phyloP scores from a whole-genome alignment of 331 rosid species.

The Malus hybrid region DNA sequence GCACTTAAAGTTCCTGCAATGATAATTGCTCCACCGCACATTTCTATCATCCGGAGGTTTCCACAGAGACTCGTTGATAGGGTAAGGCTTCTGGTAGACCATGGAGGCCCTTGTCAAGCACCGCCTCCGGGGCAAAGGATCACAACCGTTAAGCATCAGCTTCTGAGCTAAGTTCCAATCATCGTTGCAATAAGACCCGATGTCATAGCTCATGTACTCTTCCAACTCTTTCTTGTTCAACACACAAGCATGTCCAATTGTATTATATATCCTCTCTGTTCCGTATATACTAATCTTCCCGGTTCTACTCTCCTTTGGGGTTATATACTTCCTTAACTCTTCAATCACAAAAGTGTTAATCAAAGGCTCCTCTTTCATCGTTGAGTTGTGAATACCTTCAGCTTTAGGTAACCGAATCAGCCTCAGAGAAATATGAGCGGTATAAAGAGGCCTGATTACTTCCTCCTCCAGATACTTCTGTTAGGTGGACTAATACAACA shows the following conservation, averaged over 20 bases:
- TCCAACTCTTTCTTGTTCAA: constrained; percentile 57
- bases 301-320: constrained; percentile 67
- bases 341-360: constrained; percentile 60
- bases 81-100: constrained; percentile 57
- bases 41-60: constrained; percentile 60
- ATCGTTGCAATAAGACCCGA: constrained; percentile 86
- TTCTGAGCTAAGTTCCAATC: constrained; percentile 82
- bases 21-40: constrained; percentile 82
- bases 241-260: constrained; percentile 86
- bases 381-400: constrained; percentile 36
- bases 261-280: constrained; percentile 50
- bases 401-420: constrained; percentile 48
- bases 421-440: constrained; percentile 63
- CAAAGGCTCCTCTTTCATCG: constrained; percentile 61
- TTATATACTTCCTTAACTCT: constrained; percentile 79
- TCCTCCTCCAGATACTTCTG: constrained; percentile 47
- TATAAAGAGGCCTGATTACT: constrained; percentile 67
- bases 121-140: constrained; percentile 80
- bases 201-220: constrained; percentile 81
- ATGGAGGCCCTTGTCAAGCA: constrained; percentile 82
- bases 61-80: constrained; percentile 80
- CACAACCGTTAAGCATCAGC: constrained; percentile 87
- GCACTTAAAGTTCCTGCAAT: constrained; percentile 69
- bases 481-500: no score
- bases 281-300: constrained; percentile 57